phyloP scores from a whole-genome alignment of 176 grass and related monocot genomes.

The Avena eriantha region DNA sequence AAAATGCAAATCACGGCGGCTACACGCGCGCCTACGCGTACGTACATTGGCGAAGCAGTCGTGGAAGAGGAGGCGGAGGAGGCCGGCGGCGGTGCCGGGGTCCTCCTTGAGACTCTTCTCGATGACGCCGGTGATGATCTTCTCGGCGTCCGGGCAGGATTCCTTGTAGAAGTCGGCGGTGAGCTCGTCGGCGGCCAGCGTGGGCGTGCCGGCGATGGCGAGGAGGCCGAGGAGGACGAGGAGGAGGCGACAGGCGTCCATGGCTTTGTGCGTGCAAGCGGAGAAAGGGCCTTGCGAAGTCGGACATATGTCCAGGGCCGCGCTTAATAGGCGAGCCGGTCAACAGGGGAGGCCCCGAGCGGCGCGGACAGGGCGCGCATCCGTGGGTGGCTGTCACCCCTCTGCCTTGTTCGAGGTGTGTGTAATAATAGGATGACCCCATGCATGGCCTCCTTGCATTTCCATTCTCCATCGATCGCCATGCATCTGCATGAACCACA shows the following conservation, averaged over 20 bases:
- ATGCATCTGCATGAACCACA: not conserved
- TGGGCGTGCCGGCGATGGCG: not conserved
- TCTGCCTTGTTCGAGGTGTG: not conserved
- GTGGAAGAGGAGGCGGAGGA: slow-evolving; percentile 65
- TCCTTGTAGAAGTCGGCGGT: slow-evolving; percentile 37
- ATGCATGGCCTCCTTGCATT: not conserved
- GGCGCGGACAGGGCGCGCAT: not conserved
- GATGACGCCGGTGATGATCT: slow-evolving; percentile 43
- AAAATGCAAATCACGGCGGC: too few species aligned
- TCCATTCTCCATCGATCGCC: not conserved
- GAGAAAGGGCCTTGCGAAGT: slow-evolving; percentile 23
- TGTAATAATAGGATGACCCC: slow-evolving; percentile 44
- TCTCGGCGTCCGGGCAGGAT: slow-evolving; percentile 54
- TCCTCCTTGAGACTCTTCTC: slow-evolving; percentile 43
- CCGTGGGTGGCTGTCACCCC: not conserved
- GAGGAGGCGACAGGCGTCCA: slow-evolving; percentile 44
- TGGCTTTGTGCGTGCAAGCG: not conserved
- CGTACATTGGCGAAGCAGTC: slow-evolving; percentile 60
- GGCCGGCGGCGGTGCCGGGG: slow-evolving; percentile 38
- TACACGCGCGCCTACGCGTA: too few species aligned
- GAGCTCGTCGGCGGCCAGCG: slow-evolving; percentile 35
- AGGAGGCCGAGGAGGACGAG: slow-evolving; percentile 7
- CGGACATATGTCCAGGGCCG: slow-evolving; percentile 10
- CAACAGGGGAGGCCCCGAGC: slow-evolving; percentile 26
- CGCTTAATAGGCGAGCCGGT: slow-evolving; percentile 48